These are phyloP conservation scores for Coelastrella sp. DNA, from an alignment of 139 green algal genomes.

Conservation along the genomic window DNA sequence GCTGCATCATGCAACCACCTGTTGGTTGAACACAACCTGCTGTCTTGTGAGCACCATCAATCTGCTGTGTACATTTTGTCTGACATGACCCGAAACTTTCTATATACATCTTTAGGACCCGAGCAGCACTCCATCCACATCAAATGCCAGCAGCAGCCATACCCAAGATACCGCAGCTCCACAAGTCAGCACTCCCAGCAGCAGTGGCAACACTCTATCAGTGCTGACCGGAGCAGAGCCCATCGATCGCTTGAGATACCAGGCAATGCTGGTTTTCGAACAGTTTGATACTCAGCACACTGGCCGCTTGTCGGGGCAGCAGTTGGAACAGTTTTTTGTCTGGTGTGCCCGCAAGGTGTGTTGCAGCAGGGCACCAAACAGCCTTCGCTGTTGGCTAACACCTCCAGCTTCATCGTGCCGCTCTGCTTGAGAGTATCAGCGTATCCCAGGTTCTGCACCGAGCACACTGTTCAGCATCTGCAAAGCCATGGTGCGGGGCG, in stretches of 20 bases:
- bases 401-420: no score
- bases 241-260: conserved; percentile 58
- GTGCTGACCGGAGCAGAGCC: conserved; percentile 28
- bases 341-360: conserved; percentile 31
- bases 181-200: conserved; percentile 19
- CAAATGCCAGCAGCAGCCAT: not conserved
- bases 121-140: not conserved
- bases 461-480: no score
- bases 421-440: no score
- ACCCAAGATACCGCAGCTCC: not conserved
- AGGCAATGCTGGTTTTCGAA: conserved; percentile 59
- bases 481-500: no score
- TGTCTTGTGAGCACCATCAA: not conserved
- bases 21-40: no score
- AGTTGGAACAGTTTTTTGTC: conserved; percentile 41
- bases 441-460: no score
- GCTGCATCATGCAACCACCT: no score
- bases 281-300: conserved; percentile 33
- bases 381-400: no score
- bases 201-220: not conserved
- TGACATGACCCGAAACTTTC: no score
- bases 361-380: no score
- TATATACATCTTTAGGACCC: not conserved
- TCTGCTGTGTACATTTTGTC: not conserved
- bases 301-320: not conserved